Percentiles rank a stretch among this genome's conserved stretches.
These are phyloP conservation scores for Ligustrum vulgare DNA, from an alignment of 257 asterid genomes.

Conservation along the genomic window DNA sequence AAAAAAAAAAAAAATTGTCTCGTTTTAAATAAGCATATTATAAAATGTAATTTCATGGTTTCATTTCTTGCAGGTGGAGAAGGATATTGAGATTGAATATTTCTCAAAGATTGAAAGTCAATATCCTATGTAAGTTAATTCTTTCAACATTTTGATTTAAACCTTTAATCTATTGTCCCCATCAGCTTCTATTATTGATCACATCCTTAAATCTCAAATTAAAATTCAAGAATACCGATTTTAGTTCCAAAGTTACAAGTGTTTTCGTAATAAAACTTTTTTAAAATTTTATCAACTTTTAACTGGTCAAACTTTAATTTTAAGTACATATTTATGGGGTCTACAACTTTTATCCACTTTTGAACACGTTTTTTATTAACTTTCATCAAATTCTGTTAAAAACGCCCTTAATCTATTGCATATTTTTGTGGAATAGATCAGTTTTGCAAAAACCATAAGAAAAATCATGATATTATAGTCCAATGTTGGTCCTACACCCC, in stretches of 20 bases:
- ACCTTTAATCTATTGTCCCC: neutral
- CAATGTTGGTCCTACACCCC: neutral
- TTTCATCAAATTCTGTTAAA: too few species aligned
- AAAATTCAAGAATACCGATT: too few species aligned
- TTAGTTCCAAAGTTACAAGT: too few species aligned
- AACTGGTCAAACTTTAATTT: too few species aligned
- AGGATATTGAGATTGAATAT: neutral
- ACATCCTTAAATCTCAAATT: neutral
- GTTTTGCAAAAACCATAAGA: conserved; percentile 4
- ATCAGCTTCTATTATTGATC: neutral
- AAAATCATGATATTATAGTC: conserved; percentile 30
- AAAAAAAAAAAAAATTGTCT: too few species aligned
- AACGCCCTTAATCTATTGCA: too few species aligned
- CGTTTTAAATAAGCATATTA: neutral
- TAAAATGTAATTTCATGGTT: neutral
- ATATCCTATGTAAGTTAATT: neutral
- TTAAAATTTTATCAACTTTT: too few species aligned
- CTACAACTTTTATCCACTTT: too few species aligned
- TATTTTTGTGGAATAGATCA: neutral
- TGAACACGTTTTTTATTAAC: too few species aligned
- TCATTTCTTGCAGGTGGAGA: conserved; percentile 20
- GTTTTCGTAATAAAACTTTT: too few species aligned
- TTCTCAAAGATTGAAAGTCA: neutral
- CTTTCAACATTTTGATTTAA: neutral
- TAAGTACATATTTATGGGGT: too few species aligned